Evolutionary conservation across 352 stramenopile genomes (phyloP).

Genomic region (Pythium guiyangense): DNA sequence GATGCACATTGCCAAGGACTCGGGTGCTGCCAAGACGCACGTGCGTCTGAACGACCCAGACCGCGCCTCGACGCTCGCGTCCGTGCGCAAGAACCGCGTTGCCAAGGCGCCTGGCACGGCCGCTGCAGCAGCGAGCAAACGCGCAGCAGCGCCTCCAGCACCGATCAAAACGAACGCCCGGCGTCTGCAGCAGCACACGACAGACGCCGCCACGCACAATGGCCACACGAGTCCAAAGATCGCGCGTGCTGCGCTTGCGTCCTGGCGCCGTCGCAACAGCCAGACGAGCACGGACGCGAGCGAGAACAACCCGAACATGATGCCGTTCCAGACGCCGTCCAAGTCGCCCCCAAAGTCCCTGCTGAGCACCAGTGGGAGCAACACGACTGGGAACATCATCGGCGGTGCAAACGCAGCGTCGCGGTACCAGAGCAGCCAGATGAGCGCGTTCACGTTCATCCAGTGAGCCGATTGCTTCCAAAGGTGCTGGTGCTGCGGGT

Average conservation of each 20-base stretch:
- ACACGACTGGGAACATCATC: slow-evolving; percentile 9
- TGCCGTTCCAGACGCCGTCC: slow-evolving; percentile 29
- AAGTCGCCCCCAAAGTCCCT: slow-evolving; percentile 3
- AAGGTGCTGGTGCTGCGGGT: not conserved
- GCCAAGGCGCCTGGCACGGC: not conserved
- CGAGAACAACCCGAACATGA: slow-evolving; percentile 19
- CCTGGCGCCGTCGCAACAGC: slow-evolving; percentile 31
- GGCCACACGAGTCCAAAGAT: slow-evolving; percentile 35
- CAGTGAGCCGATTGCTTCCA: not conserved
- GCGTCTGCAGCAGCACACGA: not conserved
- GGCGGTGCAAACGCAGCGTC: slow-evolving; percentile 4
- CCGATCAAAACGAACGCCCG: slow-evolving; percentile 16
- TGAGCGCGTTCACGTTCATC: slow-evolving; percentile 14
- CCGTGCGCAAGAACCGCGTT: slow-evolving; percentile 3
- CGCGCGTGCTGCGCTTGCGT: slow-evolving; percentile 28
- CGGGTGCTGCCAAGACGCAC: slow-evolving; percentile 19
- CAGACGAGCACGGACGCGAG: slow-evolving; percentile 13
- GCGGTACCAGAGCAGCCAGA: slow-evolving; percentile 9
- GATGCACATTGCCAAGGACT: slow-evolving; percentile 27
- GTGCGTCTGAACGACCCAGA: slow-evolving; percentile 8
- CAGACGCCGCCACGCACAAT: not conserved
- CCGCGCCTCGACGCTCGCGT: slow-evolving; percentile 1
- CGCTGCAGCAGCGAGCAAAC: slow-evolving; percentile 6
- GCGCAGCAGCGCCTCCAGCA: slow-evolving; percentile 11
- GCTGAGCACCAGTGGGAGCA: not conserved